Evolutionary conservation across 2,329 filamentous ascomycete species (phyloP), one percentile per base, ranked within the genome.

Genomic region (Cladosporium sp.): DNA sequence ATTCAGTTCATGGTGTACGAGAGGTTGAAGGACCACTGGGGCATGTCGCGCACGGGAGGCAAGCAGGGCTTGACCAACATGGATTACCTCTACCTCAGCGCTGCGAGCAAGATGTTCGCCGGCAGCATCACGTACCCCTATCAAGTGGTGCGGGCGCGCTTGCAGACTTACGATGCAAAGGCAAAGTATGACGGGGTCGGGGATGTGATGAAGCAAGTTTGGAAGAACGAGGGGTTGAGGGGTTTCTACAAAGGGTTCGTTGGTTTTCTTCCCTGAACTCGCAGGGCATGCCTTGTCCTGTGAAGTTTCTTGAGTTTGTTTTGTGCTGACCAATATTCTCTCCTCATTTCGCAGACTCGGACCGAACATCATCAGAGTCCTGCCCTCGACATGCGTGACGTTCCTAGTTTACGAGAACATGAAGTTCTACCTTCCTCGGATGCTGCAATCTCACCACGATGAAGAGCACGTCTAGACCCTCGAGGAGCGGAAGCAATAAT

Each of bases 1-100:
- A 85, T 99, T 22, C 93, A 97, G 69, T 99, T 99, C 68, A 89
- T 90, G 70, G 89, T 93, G 17, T 99, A 99, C 69, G 93, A 99
- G 67, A 76, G 80, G 56, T 70, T 86, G 58, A 86, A 86, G 65
- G 74, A 76, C 47, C 83, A 85, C 58, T 74, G 86, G 53, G 72
- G 76, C 1, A 56, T 68, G 56, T 27, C 63, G 60, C 55, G 61
- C 37, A 54, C 54, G 47, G 59, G 61, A 58, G 55, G 70, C 60
- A 60, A 62, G 45, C 63, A 69, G 8, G 68, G 73, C 19, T 73
- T 93, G 53, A 79, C 77, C 45, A 90, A 88, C 62, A 74, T 85
- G 62, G 88, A 92, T 53, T 95, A 88, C 32, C 73, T 97, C n/a
- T 75, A 83, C 24, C 79, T 96, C 34, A 93, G 89, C 36, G 88